A percentile compares a stretch with the other conserved stretches of the same genome.
Conservation (phyloP, 169 alveolate genomes). For the Cystoisospora suis region DNA sequence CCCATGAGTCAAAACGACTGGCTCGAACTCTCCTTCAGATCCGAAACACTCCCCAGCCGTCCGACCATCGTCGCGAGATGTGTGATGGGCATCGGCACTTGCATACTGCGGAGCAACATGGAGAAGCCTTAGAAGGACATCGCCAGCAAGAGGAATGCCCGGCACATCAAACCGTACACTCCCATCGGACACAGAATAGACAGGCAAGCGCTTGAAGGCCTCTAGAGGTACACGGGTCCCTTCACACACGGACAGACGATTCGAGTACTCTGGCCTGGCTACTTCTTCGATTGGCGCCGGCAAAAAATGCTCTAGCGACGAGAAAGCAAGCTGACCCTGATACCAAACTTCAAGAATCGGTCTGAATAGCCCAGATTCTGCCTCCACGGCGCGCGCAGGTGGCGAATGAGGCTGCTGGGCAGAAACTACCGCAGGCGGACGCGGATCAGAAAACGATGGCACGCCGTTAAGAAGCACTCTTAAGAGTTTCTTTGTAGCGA, state of each 20-base stretch:
- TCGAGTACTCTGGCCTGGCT: no score
- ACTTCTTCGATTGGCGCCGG: no score
- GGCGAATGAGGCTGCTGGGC: no score
- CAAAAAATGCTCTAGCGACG: slow-evolving; percentile 6
- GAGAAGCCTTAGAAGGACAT: slow-evolving; percentile 42
- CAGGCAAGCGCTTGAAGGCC: background rate
- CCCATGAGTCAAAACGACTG: background rate
- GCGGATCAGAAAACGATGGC: background rate
- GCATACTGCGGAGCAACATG: slow-evolving; percentile 29
- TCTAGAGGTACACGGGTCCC: background rate
- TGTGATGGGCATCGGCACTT: no score
- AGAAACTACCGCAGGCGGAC: background rate
- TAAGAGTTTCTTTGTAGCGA: slow-evolving; percentile 27
- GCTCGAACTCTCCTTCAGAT: background rate
- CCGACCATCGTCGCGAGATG: no score
- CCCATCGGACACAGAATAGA: slow-evolving; percentile 32
- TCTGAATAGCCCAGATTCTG: slow-evolving; percentile 33
- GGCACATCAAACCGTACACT: slow-evolving; percentile 39
- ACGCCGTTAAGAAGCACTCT: slow-evolving; percentile 40
- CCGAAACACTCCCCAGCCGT: no score
- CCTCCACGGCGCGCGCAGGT: background rate
- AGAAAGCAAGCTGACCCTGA: slow-evolving; percentile 24
- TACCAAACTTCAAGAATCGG: slow-evolving; percentile 55
- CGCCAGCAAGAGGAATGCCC: slow-evolving; percentile 33
- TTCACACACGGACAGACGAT: background rate